Conservation (phyloP, 495 filamentous ascomycete species). For the Xanthoparmelia taractica region DNA sequence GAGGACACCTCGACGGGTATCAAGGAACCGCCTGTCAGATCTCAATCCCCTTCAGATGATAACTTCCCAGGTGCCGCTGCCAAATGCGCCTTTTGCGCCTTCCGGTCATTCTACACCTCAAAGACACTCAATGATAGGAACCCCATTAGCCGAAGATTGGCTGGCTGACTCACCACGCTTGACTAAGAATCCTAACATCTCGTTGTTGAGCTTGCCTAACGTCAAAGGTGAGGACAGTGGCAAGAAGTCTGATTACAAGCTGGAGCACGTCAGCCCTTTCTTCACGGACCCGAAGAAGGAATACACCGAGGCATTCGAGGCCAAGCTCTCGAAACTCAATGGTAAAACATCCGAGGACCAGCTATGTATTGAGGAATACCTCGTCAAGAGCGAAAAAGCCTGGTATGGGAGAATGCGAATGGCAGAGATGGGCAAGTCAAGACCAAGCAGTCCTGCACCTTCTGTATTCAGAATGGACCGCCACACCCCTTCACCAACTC, state of each 20-base stretch:
- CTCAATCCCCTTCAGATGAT: not conserved
- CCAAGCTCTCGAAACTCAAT: conserved; percentile 45
- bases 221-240: conserved; percentile 32
- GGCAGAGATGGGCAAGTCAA: conserved; percentile 39
- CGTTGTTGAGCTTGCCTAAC: conserved; percentile 34
- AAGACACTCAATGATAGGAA: conserved; percentile 7
- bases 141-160: conserved; percentile 6
- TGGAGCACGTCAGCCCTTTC: conserved; percentile 58
- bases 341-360: conserved; percentile 46
- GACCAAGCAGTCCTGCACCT: conserved; percentile 34
- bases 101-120: not conserved
- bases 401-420: conserved; percentile 53
- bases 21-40: conserved; percentile 1
- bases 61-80: not conserved
- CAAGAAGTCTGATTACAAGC: conserved; percentile 43
- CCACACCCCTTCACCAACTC: conserved; percentile 4
- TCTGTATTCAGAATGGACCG: conserved; percentile 31
- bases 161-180: conserved; percentile 1
- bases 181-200: conserved; percentile 5
- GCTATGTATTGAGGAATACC: conserved; percentile 55
- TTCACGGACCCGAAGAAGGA: conserved; percentile 56
- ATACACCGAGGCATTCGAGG: conserved; percentile 50
- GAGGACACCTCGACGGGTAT: not conserved
- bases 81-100: not conserved
- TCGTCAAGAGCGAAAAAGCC: conserved; percentile 56